A percentile compares a stretch with the other conserved stretches of the same genome.
phyloP scores from a whole-genome alignment of 139 green algal genomes.

The Edaphochlamys debaryana region DNA sequence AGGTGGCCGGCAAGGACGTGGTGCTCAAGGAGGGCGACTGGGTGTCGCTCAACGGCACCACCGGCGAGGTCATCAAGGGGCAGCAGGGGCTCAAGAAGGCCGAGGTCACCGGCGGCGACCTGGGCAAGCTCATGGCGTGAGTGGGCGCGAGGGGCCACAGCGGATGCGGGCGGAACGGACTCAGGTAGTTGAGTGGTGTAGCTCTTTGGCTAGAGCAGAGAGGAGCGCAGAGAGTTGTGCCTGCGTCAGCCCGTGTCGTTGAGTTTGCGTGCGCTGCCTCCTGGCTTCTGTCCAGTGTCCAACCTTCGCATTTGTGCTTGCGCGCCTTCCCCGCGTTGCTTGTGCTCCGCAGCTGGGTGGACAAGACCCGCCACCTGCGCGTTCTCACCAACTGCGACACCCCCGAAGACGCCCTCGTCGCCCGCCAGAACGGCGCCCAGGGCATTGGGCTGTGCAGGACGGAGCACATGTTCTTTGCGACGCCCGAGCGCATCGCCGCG shows the following conservation, averaged over 20 bases:
- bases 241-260: no score
- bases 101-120: slow-evolving; percentile 58
- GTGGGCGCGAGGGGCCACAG: no score
- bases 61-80: slow-evolving; percentile 77
- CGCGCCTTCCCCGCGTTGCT: not conserved
- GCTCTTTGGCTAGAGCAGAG: no score
- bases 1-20: slow-evolving; percentile 3
- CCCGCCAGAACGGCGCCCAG: slow-evolving; percentile 82
- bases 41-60: slow-evolving; percentile 79
- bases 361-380: slow-evolving; percentile 65
- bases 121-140: slow-evolving; percentile 78
- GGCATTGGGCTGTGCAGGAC: slow-evolving; percentile 90
- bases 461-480: slow-evolving; percentile 96
- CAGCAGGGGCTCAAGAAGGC: slow-evolving; percentile 68
- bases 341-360: slow-evolving; percentile 70
- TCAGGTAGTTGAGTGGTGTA: no score
- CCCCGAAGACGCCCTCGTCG: slow-evolving; percentile 71
- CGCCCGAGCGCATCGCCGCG: slow-evolving; percentile 76
- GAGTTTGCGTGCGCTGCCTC: no score
- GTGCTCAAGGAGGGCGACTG: slow-evolving; percentile 80
- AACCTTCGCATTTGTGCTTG: no score
- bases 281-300: no score
- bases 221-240: no score
- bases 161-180: no score
- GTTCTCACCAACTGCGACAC: slow-evolving; percentile 91